phyloP scores from a whole-genome alignment of 345 rosid species.

The Sisymbrium irio region DNA sequence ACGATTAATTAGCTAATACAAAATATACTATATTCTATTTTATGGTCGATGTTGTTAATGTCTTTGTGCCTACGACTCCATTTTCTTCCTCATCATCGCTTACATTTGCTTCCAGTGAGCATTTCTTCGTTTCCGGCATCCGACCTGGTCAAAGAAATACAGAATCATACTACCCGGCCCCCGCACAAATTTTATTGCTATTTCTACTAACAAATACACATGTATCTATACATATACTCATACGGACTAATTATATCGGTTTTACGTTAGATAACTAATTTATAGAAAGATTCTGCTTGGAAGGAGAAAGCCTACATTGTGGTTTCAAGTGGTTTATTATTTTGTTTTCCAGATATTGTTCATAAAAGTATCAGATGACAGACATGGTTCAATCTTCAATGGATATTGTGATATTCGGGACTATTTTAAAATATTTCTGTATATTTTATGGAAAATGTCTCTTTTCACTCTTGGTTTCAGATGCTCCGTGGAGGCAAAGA shows the following conservation, averaged over 20 bases:
- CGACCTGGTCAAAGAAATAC: too few species aligned
- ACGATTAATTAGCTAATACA: not conserved
- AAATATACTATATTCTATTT: not conserved
- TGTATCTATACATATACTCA: too few species aligned
- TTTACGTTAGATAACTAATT: too few species aligned
- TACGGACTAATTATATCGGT: too few species aligned
- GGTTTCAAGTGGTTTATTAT: too few species aligned
- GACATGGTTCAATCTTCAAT: too few species aligned
- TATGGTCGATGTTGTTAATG: not conserved
- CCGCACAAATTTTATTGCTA: not conserved
- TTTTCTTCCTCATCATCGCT: not conserved
- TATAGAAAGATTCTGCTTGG: too few species aligned
- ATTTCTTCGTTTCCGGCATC: too few species aligned
- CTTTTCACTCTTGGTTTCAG: conserved; percentile 7
- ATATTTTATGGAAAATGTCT: not conserved
- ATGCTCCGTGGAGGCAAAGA: not conserved
- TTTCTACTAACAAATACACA: not conserved
- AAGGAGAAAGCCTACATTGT: too few species aligned
- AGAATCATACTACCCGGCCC: not conserved
- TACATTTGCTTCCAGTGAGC: not conserved
- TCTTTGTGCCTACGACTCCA: not conserved
- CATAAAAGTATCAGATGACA: too few species aligned
- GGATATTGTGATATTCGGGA: not conserved
- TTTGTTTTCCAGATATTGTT: too few species aligned
- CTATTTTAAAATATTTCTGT: not conserved